Percentiles rank a stretch among this genome's conserved stretches.
phyloP scores from a whole-genome alignment of 164 flowering plant species.

The Aristolochia contorta region DNA sequence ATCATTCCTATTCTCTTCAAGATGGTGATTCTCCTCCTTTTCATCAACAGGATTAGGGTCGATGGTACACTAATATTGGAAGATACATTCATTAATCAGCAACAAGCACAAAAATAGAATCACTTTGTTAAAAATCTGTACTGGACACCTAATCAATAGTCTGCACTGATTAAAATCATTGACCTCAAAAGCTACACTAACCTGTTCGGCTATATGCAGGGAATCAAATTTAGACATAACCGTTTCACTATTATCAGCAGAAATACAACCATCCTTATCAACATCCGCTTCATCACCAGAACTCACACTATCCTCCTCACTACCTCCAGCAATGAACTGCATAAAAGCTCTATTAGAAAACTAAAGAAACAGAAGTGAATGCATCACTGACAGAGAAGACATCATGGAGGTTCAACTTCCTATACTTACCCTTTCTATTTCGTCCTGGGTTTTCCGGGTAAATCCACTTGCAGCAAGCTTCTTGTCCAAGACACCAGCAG shows the following conservation, averaged over 20 bases:
- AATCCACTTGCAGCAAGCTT: conserved; percentile 97
- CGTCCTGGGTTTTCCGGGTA: conserved; percentile 62
- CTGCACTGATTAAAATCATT: too few relatives aligned
- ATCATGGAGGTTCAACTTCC: too few relatives aligned
- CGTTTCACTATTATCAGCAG: conserved; percentile 7
- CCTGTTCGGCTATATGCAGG: conserved; percentile 15
- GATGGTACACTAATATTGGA: too few relatives aligned
- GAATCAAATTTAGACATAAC: conserved; percentile 8
- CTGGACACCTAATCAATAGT: too few relatives aligned
- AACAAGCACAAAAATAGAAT: too few relatives aligned
- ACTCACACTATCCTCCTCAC: conserved; percentile 2
- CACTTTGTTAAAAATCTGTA: too few relatives aligned
- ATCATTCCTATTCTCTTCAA: too few relatives aligned
- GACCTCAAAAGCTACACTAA: background rate
- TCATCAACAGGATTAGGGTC: too few relatives aligned
- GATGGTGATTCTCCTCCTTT: too few relatives aligned
- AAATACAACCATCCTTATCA: conserved; percentile 2
- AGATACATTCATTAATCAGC: too few relatives aligned
- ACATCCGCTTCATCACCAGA: conserved; percentile 14
- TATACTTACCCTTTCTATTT: conserved; percentile 56
- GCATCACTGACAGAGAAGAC: background rate
- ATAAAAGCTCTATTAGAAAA: background rate
- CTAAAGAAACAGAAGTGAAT: background rate
- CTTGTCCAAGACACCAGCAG: conserved; percentile 56
- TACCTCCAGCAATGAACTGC: conserved; percentile 20